Percentiles rank a stretch among this genome's conserved stretches.
Conservation (phyloP, 768 basidiomycete genomes). For the Lyophyllum decastes region DNA sequence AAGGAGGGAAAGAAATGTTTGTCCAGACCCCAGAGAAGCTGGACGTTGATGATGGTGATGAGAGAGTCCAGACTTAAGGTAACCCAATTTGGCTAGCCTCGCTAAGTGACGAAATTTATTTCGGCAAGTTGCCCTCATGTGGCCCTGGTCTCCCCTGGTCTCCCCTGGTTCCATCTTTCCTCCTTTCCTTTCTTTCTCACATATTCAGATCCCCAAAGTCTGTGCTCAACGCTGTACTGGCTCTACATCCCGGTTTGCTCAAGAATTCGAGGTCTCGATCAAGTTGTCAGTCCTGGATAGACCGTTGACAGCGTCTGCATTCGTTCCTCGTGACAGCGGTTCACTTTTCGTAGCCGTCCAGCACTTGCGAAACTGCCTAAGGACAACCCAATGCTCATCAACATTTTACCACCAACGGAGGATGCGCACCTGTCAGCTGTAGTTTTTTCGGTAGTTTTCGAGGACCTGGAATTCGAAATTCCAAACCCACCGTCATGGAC, state of each 20-base stretch:
- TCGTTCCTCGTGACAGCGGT: constrained; percentile 5
- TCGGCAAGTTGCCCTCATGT: constrained; percentile 16
- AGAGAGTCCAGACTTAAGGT: constrained; percentile 2
- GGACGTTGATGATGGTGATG: neutral
- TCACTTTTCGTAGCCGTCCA: neutral
- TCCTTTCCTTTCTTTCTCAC: constrained; percentile 1
- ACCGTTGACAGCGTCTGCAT: neutral
- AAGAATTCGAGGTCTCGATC: neutral
- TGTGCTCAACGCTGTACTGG: neutral
- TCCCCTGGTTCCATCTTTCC: constrained; percentile 4
- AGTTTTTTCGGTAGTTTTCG: constrained; percentile 59
- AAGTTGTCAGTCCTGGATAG: neutral
- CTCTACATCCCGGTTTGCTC: neutral
- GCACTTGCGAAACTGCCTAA: neutral
- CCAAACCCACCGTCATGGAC: constrained; percentile 56
- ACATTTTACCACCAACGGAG: constrained; percentile 12
- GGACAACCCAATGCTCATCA: constrained; percentile 15
- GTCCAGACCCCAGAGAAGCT: neutral
- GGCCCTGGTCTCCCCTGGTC: constrained; percentile 17
- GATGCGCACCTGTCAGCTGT: constrained; percentile 48
- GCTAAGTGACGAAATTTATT: constrained; percentile 10
- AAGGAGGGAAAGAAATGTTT: neutral
- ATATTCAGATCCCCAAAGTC: neutral
- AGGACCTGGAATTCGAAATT: constrained; percentile 47
- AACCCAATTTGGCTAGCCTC: constrained; percentile 11